These are phyloP conservation scores for Rhododendron kiyosumense DNA, from an alignment of 148 eudicot species.

Conservation along the genomic window DNA sequence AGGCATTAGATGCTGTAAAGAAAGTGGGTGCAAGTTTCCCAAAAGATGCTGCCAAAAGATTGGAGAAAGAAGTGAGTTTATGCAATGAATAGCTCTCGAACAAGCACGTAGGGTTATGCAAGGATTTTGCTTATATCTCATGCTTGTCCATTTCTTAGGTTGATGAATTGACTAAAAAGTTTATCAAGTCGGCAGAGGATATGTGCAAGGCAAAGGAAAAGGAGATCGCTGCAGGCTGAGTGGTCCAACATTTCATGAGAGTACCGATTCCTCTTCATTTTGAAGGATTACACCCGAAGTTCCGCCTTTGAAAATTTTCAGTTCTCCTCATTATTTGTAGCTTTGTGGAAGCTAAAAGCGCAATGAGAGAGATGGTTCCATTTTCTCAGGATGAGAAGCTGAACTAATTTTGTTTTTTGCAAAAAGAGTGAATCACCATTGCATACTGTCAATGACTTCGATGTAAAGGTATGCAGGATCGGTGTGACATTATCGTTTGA, in stretches of 20 bases:
- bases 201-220: conserved; percentile 33
- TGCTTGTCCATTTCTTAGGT: conserved; percentile 13
- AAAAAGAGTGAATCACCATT: background rate
- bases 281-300: background rate
- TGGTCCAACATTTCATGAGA: background rate
- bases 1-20: conserved; percentile 86
- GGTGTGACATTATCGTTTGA: background rate
- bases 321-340: background rate
- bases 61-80: conserved; percentile 84
- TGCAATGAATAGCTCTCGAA: background rate
- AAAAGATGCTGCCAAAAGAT: conserved; percentile 71
- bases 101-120: background rate
- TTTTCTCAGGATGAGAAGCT: background rate
- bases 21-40: conserved; percentile 63
- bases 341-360: background rate
- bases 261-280: background rate
- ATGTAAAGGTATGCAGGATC: background rate
- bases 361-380: background rate
- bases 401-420: background rate
- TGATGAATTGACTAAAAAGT: conserved; percentile 28
- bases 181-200: conserved; percentile 25
- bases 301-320: background rate
- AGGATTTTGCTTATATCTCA: background rate
- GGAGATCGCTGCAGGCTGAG: conserved; percentile 19
- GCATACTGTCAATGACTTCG: background rate